Conservation (phyloP, 1,284 basidiomycete genomes). For the Coniferiporia weirii region DNA sequence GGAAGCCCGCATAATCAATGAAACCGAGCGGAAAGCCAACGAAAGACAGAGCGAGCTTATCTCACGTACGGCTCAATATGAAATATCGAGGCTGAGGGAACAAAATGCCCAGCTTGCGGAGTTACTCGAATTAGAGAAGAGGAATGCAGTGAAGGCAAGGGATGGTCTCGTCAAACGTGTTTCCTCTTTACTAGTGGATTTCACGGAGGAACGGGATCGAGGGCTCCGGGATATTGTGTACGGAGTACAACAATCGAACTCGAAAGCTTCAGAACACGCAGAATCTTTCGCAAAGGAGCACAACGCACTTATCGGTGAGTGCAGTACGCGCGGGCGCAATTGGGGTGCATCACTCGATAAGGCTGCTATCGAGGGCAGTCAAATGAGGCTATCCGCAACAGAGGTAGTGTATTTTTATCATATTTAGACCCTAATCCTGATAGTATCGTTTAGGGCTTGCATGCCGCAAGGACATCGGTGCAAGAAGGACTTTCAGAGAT, state of each 20-base stretch:
- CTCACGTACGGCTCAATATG: constrained; percentile 47
- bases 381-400: constrained; percentile 49
- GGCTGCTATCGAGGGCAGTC: constrained; percentile 46
- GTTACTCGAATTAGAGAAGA: constrained; percentile 63
- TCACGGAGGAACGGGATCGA: constrained; percentile 62
- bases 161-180: constrained; percentile 71
- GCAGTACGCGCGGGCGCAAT: constrained; percentile 36
- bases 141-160: constrained; percentile 59
- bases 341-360: constrained; percentile 41
- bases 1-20: constrained; percentile 54
- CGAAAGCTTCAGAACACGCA: constrained; percentile 47
- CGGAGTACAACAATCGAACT: constrained; percentile 52
- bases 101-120: constrained; percentile 69
- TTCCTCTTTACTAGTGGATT: constrained; percentile 65
- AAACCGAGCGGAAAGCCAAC: constrained; percentile 48
- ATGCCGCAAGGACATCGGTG: constrained; percentile 36
- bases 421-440: not conserved
- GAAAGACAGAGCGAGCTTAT: constrained; percentile 47
- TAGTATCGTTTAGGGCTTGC: constrained; percentile 35
- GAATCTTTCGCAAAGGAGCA: constrained; percentile 45
- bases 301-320: constrained; percentile 38
- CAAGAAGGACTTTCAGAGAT: constrained; percentile 41
- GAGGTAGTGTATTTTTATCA: constrained; percentile 40
- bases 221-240: constrained; percentile 59
- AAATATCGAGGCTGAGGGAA: constrained; percentile 60